These are phyloP conservation scores for Dendrobium nobile DNA, from an alignment of 106 monocot species.

Conservation along the genomic window DNA sequence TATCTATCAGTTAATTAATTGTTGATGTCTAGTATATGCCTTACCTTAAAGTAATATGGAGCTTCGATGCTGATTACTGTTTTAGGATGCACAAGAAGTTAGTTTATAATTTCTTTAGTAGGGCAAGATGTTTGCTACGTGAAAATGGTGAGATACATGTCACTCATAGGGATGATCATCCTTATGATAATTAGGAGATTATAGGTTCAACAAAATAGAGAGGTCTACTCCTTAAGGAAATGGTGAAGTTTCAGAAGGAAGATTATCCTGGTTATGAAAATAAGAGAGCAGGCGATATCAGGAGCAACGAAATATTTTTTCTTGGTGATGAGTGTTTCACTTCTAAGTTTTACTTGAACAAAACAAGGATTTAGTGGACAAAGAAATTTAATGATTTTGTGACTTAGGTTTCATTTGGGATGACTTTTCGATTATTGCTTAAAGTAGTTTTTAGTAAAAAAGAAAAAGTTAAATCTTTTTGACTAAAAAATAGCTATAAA, in stretches of 20 bases:
- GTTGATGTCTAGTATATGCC: background rate
- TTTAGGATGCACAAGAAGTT: too few species aligned
- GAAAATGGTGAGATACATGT: conserved; percentile 5
- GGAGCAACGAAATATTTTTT: conserved; percentile 13
- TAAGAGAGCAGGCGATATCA: conserved; percentile 10
- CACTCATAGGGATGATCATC: conserved; percentile 2
- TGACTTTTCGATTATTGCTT: too few species aligned
- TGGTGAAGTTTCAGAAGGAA: too few species aligned
- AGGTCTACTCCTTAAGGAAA: background rate
- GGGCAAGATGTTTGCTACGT: background rate
- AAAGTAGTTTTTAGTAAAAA: too few species aligned
- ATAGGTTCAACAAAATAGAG: background rate
- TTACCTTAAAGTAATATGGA: background rate
- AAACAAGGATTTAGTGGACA: background rate
- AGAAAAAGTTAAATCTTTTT: too few species aligned
- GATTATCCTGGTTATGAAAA: too few species aligned
- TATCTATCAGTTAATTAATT: background rate
- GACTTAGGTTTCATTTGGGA: too few species aligned
- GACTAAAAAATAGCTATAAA: too few species aligned
- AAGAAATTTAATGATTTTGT: too few species aligned
- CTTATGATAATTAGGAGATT: conserved; percentile 7
- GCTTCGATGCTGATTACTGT: background rate
- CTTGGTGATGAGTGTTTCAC: conserved; percentile 6
- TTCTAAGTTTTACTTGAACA: conserved; percentile 6
- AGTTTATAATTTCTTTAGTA: background rate